A percentile compares a stretch with the other conserved stretches of the same genome.
Conservation (phyloP, 1,284 basidiomycete species). For the Irpex sp. region DNA sequence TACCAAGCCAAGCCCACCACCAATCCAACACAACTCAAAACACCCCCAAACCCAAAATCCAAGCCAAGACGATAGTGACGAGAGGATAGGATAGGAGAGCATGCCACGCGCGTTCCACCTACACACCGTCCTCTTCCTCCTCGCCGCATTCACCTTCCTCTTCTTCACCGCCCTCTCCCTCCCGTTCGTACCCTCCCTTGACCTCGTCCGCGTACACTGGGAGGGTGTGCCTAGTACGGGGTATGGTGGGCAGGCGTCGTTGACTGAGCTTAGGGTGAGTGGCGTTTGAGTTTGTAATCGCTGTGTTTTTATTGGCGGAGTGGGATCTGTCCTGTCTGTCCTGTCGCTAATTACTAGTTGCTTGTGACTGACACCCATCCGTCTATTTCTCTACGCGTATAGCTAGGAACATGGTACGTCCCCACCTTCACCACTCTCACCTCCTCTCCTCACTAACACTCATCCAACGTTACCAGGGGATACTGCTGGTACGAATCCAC, state of each 20-base stretch:
- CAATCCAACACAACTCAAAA: too few relatives aligned
- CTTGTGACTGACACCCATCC: neutral
- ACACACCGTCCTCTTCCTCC: slow-evolving; percentile 59
- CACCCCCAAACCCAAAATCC: too few relatives aligned
- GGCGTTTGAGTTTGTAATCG: too few relatives aligned
- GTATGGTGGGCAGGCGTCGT: slow-evolving; percentile 23
- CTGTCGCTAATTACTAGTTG: too few relatives aligned
- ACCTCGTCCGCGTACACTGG: slow-evolving; percentile 58
- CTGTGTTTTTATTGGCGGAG: neutral
- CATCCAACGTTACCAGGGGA: slow-evolving; percentile 38
- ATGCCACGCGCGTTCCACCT: slow-evolving; percentile 47
- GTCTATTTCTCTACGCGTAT: neutral
- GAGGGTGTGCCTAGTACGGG: slow-evolving; percentile 27
- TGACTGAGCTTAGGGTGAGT: slow-evolving; percentile 56
- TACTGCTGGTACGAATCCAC: slow-evolving; percentile 48
- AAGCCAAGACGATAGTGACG: too few relatives aligned
- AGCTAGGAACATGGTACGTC: slow-evolving; percentile 63
- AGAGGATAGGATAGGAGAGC: too few relatives aligned
- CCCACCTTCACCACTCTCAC: neutral
- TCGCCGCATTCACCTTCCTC: slow-evolving; percentile 35
- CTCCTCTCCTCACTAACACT: slow-evolving; percentile 1
- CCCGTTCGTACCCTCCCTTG: slow-evolving; percentile 60
- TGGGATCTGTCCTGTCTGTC: neutral
- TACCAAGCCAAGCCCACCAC: too few relatives aligned
- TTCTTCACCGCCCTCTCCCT: slow-evolving; percentile 68